Percentiles rank a stretch among this genome's conserved stretches.
Evolutionary conservation across 1,284 basidiomycete genomes (phyloP).

Genomic region (Cryptococcus neoformans): DNA sequence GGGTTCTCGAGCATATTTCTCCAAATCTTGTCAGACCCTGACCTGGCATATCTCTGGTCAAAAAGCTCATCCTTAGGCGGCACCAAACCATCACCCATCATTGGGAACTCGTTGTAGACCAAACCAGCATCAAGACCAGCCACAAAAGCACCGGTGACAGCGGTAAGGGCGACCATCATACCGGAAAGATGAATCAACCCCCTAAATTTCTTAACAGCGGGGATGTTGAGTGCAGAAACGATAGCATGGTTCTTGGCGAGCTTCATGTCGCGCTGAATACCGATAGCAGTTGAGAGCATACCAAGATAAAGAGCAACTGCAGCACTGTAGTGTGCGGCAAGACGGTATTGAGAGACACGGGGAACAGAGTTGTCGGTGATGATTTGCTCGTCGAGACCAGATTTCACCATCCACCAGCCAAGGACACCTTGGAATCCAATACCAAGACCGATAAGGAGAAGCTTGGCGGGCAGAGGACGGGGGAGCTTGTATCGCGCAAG

Average conservation of each 20-base stretch:
- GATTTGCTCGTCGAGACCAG: conserved; percentile 80
- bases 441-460: conserved; percentile 69
- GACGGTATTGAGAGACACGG: conserved; percentile 92
- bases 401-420: conserved; percentile 99
- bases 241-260: conserved; percentile 53
- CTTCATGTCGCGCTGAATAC: conserved; percentile 75
- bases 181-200: conserved; percentile 62
- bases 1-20: conserved; percentile 96
- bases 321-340: conserved; percentile 89
- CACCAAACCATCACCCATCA: conserved; percentile 85
- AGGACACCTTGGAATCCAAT: conserved; percentile 85
- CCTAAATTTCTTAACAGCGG: conserved; percentile 60
- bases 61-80: conserved; percentile 85
- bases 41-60: conserved; percentile 68
- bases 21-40: conserved; percentile 68
- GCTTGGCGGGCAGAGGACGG: conserved; percentile 59
- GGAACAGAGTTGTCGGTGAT: conserved; percentile 79
- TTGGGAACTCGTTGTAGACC: conserved; percentile 95
- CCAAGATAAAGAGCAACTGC: conserved; percentile 88
- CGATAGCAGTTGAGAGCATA: conserved; percentile 81
- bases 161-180: conserved; percentile 81
- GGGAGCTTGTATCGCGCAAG: conserved; percentile 65
- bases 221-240: conserved; percentile 55
- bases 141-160: conserved; percentile 86
- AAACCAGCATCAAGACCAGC: conserved; percentile 96